Conservation (phyloP, 2,329 filamentous ascomycete species). For the Aspergillus pseudoterreus region DNA sequence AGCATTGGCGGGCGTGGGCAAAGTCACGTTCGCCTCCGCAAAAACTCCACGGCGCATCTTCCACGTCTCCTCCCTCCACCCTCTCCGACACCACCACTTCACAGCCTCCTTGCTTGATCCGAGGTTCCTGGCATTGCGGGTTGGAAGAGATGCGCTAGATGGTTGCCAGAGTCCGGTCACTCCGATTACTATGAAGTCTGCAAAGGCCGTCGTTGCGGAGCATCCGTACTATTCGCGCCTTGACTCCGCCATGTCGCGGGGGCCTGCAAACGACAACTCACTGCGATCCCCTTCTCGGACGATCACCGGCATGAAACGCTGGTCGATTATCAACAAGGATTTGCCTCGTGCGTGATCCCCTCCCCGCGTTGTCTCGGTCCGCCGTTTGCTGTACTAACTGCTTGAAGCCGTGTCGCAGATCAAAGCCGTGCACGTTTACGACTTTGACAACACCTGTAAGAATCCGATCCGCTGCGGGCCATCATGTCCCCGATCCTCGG, state of each 20-base stretch:
- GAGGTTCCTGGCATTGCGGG: no score
- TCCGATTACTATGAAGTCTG: slow-evolving; percentile 28
- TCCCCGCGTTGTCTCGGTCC: neutral
- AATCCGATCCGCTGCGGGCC: neutral
- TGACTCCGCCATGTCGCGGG: slow-evolving; percentile 23
- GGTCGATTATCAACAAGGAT: slow-evolving; percentile 73
- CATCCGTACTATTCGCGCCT: slow-evolving; percentile 18
- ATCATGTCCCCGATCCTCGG: neutral
- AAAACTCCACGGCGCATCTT: slow-evolving; percentile 9
- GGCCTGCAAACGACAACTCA: slow-evolving; percentile 25
- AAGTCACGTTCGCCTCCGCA: slow-evolving; percentile 19
- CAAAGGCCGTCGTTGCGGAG: slow-evolving; percentile 33
- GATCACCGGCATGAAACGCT: slow-evolving; percentile 72
- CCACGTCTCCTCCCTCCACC: neutral
- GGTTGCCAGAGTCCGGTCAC: neutral
- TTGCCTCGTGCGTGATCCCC: slow-evolving; percentile 55
- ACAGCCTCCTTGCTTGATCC: neutral
- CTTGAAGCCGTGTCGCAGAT: slow-evolving; percentile 60
- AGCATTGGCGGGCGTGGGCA: neutral
- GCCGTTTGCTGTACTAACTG: neutral
- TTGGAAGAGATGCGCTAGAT: slow-evolving; percentile 7
- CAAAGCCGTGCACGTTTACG: slow-evolving; percentile 84
- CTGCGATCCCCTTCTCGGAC: slow-evolving; percentile 46
- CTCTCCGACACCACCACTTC: neutral
- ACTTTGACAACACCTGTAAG: slow-evolving; percentile 94